Percentiles rank a stretch among this genome's conserved stretches.
Conservation (phyloP, 306 rosid genomes). For the Cicer yamashitae region DNA sequence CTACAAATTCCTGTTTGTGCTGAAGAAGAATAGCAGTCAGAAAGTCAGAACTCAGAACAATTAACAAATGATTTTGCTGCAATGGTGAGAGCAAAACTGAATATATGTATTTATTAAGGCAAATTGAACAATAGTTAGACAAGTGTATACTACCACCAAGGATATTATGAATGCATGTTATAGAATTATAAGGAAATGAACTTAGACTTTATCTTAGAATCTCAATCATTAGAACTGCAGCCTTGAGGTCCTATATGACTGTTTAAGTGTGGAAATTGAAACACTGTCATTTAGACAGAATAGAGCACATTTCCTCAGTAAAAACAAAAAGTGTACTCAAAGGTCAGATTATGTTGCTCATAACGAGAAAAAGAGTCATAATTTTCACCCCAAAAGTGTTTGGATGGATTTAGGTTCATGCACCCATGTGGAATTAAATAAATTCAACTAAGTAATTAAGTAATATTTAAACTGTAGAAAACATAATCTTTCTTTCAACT, state of each 20-base stretch:
- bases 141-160: neutral
- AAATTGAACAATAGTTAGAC: constrained; percentile 29
- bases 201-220: constrained; percentile 14
- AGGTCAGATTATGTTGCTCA: constrained; percentile 14
- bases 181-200: constrained; percentile 23
- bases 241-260: constrained; percentile 9
- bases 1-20: constrained; percentile 68
- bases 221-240: constrained; percentile 29
- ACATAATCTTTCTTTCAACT: neutral
- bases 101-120: neutral
- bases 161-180: neutral
- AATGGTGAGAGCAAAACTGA: constrained; percentile 23
- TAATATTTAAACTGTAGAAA: neutral
- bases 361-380: neutral
- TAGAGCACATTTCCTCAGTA: constrained; percentile 5
- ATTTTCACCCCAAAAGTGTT: neutral
- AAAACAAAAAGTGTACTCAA: constrained; percentile 22
- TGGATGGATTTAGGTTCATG: neutral
- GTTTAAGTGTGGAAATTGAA: neutral
- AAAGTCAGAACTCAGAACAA: constrained; percentile 23
- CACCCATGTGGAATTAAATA: neutral
- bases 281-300: neutral
- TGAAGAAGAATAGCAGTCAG: constrained; percentile 45
- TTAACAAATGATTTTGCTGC: constrained; percentile 24
- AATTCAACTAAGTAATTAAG: neutral